Conservation (phyloP, 441 rosid species). For the Hura crepitans region DNA sequence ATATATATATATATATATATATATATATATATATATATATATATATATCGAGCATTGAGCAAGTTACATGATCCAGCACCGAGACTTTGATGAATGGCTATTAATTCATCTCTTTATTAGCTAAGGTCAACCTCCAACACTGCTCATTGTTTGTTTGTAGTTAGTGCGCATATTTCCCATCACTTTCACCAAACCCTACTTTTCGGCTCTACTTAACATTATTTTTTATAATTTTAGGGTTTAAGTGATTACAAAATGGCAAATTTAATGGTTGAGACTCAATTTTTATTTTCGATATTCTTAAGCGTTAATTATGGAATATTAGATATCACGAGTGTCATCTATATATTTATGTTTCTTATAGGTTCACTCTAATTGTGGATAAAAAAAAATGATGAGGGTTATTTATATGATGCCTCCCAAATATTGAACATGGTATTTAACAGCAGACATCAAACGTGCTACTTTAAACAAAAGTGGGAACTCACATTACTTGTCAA, state of each 20-base stretch:
- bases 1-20: too few species aligned
- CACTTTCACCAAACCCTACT: not conserved
- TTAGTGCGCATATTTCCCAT: not conserved
- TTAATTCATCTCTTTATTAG: not conserved
- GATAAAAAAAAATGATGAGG: not conserved
- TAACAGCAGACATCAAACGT: not conserved
- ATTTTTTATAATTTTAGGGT: too few species aligned
- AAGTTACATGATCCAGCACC: constrained; percentile 12
- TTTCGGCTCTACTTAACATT: constrained; percentile 11
- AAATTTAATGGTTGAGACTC: too few species aligned
- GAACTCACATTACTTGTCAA: constrained; percentile 1
- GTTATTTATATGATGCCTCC: not conserved
- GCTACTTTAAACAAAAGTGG: not conserved
- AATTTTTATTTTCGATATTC: too few species aligned
- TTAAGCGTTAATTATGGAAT: too few species aligned
- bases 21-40: too few species aligned
- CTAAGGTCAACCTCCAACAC: constrained; percentile 18
- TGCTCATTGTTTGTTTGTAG: constrained; percentile 6
- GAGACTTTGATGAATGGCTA: constrained; percentile 20
- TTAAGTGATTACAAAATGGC: too few species aligned
- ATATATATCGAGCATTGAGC: not conserved
- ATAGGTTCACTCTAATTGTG: not conserved
- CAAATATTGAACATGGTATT: not conserved
- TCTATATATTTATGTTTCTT: too few species aligned
- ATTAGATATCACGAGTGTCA: too few species aligned